Evolutionary conservation across 2,329 filamentous ascomycete species (phyloP), one percentile per base, ranked within the genome.

Genomic region (Colletotrichum sp.): DNA sequence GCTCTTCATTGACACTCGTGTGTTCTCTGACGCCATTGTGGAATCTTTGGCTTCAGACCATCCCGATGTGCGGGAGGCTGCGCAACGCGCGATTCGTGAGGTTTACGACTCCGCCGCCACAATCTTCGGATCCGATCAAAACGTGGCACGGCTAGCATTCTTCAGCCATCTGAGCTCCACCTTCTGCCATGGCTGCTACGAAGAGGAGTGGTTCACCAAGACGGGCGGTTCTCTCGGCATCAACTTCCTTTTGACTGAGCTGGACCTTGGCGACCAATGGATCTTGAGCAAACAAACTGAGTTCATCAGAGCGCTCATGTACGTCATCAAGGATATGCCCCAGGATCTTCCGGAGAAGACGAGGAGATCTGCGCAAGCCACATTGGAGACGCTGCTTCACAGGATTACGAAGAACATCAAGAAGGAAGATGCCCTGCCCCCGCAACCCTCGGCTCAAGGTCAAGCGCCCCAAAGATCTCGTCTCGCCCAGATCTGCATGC

Each of bases 201-300:
- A 97, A 80, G 96, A 99, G 83, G 97, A 99, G 81, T 99, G 98
- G 97, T 99, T 98, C 82, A 96, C 96, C 68, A 99, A 99, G 85
- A 95, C 96, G 49, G 97, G 96, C 65, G 97, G 97, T 52, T 96
- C 95, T 70, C 87, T 96, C 24, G 98, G 98, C 71, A 98, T 99
- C 80, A 94, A 95, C 81, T 93, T 98, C 72, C 87, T 99, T 74
- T 93, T 96, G 36, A 96, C 95, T 3, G 94, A 96, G 79, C 88
- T 99, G 71, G 93, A 96, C 69, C 89, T 99, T 63, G 95, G 95
- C 57, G 95, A 98, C 80, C 83, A 88, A 2, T 99, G 97, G 95
- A 89, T 99, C 39, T 89, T 92, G 24, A 91, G 93, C 15, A 94
- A 95, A 80, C 96, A 98, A 82, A 91, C 94, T 69, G 96, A 99